Percentiles rank a stretch among this genome's conserved stretches.
Evolutionary conservation across 2,329 filamentous ascomycete genomes (phyloP).

Genomic region (Fusarium ambrosium): DNA sequence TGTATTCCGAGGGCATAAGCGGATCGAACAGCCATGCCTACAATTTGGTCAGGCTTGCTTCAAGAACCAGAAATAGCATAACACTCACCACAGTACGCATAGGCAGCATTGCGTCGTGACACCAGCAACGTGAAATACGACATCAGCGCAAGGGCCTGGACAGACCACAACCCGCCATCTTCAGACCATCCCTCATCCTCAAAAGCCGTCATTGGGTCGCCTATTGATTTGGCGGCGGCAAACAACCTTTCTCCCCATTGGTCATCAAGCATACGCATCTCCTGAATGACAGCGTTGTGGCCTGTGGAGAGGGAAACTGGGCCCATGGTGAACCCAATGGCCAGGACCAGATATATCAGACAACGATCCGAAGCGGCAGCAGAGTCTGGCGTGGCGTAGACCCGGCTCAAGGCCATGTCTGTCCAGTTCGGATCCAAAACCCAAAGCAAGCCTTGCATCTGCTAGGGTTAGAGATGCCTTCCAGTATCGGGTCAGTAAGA

Average conservation of each 20-base stretch:
- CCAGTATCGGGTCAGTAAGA: not conserved
- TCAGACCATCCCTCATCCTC: not conserved
- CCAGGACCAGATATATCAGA: slow-evolving; percentile 72
- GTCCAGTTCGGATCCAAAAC: slow-evolving; percentile 68
- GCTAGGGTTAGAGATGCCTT: not conserved
- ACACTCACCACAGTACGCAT: slow-evolving; percentile 69
- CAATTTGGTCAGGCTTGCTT: slow-evolving; percentile 17
- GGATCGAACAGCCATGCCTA: slow-evolving; percentile 74
- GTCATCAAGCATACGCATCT: slow-evolving; percentile 61
- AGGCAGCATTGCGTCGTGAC: slow-evolving; percentile 73
- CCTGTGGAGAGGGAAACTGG: slow-evolving; percentile 62
- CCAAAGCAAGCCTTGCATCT: slow-evolving; percentile 73
- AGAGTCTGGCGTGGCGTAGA: slow-evolving; percentile 48
- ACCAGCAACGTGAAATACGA: slow-evolving; percentile 73
- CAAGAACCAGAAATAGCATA: not conserved
- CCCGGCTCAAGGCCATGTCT: slow-evolving; percentile 65
- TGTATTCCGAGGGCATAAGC: slow-evolving; percentile 74
- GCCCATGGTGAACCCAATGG: slow-evolving; percentile 72
- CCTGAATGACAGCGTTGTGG: slow-evolving; percentile 65
- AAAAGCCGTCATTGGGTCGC: slow-evolving; percentile 61
- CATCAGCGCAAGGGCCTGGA: slow-evolving; percentile 75
- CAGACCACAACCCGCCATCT: slow-evolving; percentile 72
- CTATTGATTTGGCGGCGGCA: slow-evolving; percentile 67
- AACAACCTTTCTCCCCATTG: slow-evolving; percentile 75
- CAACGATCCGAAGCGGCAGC: slow-evolving; percentile 68